Evolutionary conservation across 441 rosid genomes (phyloP).

Genomic region (Rhodomyrtus psidioides): DNA sequence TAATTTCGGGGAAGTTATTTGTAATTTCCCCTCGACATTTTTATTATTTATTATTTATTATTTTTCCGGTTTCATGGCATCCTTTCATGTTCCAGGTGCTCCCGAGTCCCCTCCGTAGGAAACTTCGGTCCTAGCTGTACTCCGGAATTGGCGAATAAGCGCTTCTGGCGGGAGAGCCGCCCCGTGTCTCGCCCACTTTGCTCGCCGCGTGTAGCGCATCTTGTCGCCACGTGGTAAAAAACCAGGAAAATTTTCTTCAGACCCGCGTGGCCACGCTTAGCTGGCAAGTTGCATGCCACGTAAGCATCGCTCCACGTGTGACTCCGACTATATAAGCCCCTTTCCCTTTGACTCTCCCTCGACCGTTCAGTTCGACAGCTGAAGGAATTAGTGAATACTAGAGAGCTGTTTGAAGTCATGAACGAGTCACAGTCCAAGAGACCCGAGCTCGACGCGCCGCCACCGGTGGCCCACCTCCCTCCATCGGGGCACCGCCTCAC

Average conservation of each 20-base stretch:
- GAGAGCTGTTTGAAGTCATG: background rate
- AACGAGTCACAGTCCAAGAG: constrained; percentile 1
- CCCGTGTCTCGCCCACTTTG: background rate
- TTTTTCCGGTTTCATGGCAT: background rate
- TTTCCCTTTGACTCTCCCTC: background rate
- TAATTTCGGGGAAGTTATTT: too few species aligned
- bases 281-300: constrained; percentile 22
- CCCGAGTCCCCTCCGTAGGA: background rate
- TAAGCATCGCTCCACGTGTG: background rate
- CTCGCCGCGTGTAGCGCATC: background rate
- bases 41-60: too few species aligned
- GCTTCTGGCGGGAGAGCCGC: background rate
- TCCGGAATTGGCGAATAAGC: background rate
- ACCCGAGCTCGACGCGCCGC: constrained; percentile 4
- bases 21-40: too few species aligned
- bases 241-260: background rate
- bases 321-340: background rate
- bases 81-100: background rate
- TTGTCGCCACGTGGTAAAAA: background rate
- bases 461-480: background rate
- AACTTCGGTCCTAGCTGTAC: background rate
- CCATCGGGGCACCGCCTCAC: constrained; percentile 15
- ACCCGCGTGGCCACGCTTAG: constrained; percentile 27
- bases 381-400: background rate
- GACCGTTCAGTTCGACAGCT: background rate